Conservation (phyloP, 331 rosid species). For the Acacia pycnantha region DNA sequence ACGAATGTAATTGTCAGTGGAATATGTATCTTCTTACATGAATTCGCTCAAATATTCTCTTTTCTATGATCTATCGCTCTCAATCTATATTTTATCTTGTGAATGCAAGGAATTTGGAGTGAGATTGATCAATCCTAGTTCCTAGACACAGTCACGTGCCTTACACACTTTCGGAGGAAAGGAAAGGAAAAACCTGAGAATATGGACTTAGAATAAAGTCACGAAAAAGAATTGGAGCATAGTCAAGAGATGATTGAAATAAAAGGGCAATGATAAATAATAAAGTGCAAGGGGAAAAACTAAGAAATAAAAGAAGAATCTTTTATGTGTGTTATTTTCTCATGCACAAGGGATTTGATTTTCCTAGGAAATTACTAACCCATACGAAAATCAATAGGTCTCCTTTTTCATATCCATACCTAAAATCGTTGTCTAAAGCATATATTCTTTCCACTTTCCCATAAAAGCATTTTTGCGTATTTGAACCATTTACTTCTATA, state of each 20-base stretch:
- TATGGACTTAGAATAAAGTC: slow-evolving; percentile 47
- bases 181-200: slow-evolving; percentile 35
- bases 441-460: background rate
- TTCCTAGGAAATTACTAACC: slow-evolving; percentile 2
- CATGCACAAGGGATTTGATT: slow-evolving; percentile 1
- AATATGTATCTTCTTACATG: background rate
- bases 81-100: background rate
- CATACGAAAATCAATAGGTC: background rate
- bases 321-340: slow-evolving; percentile 6
- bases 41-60: background rate
- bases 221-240: slow-evolving; percentile 31
- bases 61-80: background rate
- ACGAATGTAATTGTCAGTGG: background rate
- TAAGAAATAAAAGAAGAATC: background rate
- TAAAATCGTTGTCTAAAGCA: slow-evolving; percentile 3
- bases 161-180: slow-evolving; percentile 59
- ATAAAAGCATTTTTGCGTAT: background rate
- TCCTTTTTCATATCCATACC: background rate
- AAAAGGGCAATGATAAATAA: slow-evolving; percentile 21
- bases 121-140: slow-evolving; percentile 8
- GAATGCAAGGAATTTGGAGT: background rate
- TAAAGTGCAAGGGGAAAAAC: background rate
- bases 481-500: background rate
- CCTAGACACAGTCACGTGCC: slow-evolving; percentile 40
- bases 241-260: slow-evolving; percentile 32